A percentile compares a stretch with the other conserved stretches of the same genome.
phyloP scores from a whole-genome alignment of 192 early-diverging fungal genomes.

The Umbelopsis isabellina region DNA sequence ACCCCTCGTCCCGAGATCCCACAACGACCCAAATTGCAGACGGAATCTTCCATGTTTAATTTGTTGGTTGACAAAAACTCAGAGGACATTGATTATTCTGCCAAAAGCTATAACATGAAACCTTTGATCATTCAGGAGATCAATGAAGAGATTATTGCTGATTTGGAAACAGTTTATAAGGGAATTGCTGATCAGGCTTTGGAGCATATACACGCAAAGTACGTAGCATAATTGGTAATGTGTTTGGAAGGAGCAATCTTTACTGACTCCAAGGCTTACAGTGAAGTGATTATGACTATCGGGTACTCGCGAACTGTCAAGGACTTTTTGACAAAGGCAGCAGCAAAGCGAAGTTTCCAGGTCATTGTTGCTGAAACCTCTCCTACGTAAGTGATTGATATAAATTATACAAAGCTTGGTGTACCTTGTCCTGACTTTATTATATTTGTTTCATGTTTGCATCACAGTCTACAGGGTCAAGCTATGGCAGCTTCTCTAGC shows the following conservation, averaged over 20 bases:
- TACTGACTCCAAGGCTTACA: conserved; percentile 35
- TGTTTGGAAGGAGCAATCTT: neutral
- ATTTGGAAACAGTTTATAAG: conserved; percentile 76
- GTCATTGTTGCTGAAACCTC: conserved; percentile 95
- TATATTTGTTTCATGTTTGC: neutral
- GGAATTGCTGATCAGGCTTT: conserved; percentile 84
- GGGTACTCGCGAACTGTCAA: conserved; percentile 87
- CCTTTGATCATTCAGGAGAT: conserved; percentile 80
- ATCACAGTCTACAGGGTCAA: conserved; percentile 77
- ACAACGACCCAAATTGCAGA: conserved; percentile 16
- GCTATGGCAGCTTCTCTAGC: conserved; percentile 78
- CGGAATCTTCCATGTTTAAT: conserved; percentile 62
- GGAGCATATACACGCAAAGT: conserved; percentile 95
- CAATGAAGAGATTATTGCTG: conserved; percentile 89
- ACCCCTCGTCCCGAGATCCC: neutral
- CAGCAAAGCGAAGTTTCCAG: conserved; percentile 85
- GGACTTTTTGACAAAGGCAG: conserved; percentile 83
- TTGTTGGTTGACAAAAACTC: conserved; percentile 61
- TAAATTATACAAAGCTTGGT: neutral
- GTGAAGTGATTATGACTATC: conserved; percentile 95
- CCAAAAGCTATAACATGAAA: conserved; percentile 57
- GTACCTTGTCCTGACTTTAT: neutral
- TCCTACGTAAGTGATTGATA: conserved; percentile 65
- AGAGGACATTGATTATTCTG: conserved; percentile 1
- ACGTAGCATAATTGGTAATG: conserved; percentile 26